Base-by-base conservation (phyloP, 169 alveolate genomes). In the Plasmodium falciparum region DNA sequence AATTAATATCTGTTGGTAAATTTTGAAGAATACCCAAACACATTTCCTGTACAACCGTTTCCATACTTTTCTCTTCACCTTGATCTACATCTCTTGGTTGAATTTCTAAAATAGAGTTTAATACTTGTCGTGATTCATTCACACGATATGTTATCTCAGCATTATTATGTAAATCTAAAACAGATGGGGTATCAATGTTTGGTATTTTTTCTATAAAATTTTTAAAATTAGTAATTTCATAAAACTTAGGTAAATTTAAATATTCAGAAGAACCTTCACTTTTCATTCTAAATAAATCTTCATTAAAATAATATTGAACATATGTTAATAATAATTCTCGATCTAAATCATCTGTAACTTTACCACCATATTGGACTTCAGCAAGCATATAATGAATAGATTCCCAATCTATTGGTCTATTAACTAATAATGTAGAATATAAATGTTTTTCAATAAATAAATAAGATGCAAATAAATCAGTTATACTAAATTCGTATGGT, bases 361-460 rank as follows among this genome's bases (percentile, higher is more conserved):
- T 96, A 66, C 99, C 99, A 11, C 99, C 99, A 90, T 97, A 98
- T 95, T 97, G 97, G 17, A 98, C 98, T 90, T 97, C 99, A 61
- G 99, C 97, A 45, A 98, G 97, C 99, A 98, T 98, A 91, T 96
- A 97, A 80, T 95, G 96, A 47, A 97, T 96, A 12, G 98, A 97
- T 72, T 95, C 95, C 99, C 98, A 95, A 72, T 96, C 95, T 13
- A 96, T 93, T 85, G 98, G 97, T 75, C 95, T 93, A 73, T 85
- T 92, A 17, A 95, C 93, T 33, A 97, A 89, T 39, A 97, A 88
- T 47, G 97, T 94, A 66, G 97, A 95, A n/a, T 98, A 96, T 62
- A 97, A 94, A 89, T 98, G 99, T 92, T 97, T 97, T 88, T 98
- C 99, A 67, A 98, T 94, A 93, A 97, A 97, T 54, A 94, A 80